These are phyloP conservation scores for Nakazawaea ambrosiae DNA, from an alignment of 805 yeast species.

Conservation along the genomic window DNA sequence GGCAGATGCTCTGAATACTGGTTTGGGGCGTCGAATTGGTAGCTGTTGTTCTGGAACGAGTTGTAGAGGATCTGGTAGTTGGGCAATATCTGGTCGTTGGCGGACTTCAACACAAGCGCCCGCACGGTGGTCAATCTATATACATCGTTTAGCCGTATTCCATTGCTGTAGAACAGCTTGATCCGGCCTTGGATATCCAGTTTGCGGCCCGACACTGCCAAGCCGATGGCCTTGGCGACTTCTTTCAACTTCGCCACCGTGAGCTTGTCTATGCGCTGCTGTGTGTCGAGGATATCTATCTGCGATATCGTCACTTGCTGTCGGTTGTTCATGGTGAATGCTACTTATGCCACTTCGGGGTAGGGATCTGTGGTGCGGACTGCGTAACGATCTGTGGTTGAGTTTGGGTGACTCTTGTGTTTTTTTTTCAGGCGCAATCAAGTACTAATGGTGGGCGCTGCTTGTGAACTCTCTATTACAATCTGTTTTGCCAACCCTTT, in stretches of 20 bases:
- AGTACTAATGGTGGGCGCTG: neutral
- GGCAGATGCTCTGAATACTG: slow-evolving; percentile 12
- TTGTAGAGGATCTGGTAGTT: slow-evolving; percentile 24
- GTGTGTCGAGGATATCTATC: slow-evolving; percentile 19
- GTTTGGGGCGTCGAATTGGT: slow-evolving; percentile 18
- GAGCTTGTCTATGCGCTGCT: slow-evolving; percentile 25
- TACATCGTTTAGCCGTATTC: slow-evolving; percentile 30
- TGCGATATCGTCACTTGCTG: slow-evolving; percentile 14
- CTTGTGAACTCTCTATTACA: neutral
- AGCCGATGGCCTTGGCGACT: slow-evolving; percentile 40
- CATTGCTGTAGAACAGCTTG: slow-evolving; percentile 34
- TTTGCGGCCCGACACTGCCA: slow-evolving; percentile 53
- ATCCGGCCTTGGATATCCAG: slow-evolving; percentile 52
- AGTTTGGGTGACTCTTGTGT: too few relatives aligned
- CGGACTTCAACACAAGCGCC: slow-evolving; percentile 33
- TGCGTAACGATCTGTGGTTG: neutral
- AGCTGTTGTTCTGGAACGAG: slow-evolving; percentile 15
- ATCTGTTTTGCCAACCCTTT: too few relatives aligned
- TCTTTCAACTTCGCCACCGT: slow-evolving; percentile 48
- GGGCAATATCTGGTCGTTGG: slow-evolving; percentile 30
- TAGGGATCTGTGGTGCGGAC: neutral
- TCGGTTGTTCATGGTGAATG: slow-evolving; percentile 12
- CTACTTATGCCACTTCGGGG: neutral
- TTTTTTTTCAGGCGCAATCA: too few relatives aligned
- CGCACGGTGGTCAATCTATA: slow-evolving; percentile 39